Evolutionary conservation across 768 basidiomycete species (phyloP), one percentile per base, ranked within the genome.

Genomic region (Rhizopogon vulgaris): DNA sequence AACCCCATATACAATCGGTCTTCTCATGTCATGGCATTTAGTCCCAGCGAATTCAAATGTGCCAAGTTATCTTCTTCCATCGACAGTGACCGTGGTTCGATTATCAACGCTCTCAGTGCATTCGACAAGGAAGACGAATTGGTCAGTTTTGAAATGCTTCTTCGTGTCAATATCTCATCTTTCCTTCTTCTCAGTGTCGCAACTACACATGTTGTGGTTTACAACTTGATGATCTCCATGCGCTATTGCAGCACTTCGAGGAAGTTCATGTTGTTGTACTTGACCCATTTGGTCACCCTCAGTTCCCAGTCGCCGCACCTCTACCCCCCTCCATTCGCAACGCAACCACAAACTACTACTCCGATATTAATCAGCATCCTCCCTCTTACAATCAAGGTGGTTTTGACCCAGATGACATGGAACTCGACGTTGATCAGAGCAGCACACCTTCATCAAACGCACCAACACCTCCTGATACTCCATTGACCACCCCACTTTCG

Each of bases 191-290:
- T 0, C 53, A 87, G 82, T 91, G 89, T 67, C 84, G 86, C 57
- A 85, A 95, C 66, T 96, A 93, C 72, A 83, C 84, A 1, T 96
- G 94, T 70, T 96, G 93, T 63, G 92, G 91, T 9, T 71, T 87
- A 47, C 78, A 84, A 56, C 77, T 91, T 15, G 75, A 78, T 30
- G 87, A 90, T 60, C 77, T 90, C 0, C 87, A 90, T 55, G 86
- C 90, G 3, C 83, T 95, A 10, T 78, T 95, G 3, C 90, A 94
- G 68, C 93, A 95, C 63, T 94, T 94, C 58, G 93, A 95, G 62
- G 87, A 92, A 54, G 83, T 84, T 42, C 93, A 95, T 65, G 87
- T 94, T 64, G 78, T 89, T 62, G 82, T 91, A 53, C 65, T 85
- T 39, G 73, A 78, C 56, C 69, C 74, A n/a, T 70, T 65, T 32